phyloP scores from a whole-genome alignment of 2,329 filamentous ascomycete genomes.

The Aspergillus tubingensis region DNA sequence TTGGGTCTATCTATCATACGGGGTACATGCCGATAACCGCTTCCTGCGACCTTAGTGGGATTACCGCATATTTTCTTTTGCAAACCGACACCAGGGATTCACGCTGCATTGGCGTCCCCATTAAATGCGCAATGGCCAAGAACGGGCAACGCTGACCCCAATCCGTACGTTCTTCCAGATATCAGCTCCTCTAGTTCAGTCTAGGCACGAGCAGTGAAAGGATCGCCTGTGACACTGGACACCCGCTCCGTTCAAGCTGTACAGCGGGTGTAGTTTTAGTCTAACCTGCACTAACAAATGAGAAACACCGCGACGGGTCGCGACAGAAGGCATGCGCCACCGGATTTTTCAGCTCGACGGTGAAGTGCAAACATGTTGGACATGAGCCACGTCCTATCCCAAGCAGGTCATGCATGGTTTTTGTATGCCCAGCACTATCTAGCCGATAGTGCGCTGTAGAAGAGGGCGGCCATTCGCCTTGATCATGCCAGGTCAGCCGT shows the following conservation, averaged over 20 bases:
- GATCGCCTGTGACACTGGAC: neutral
- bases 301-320: neutral
- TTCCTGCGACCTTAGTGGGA: neutral
- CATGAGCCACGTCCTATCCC: neutral
- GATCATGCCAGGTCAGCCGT: neutral
- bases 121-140: neutral
- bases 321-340: neutral
- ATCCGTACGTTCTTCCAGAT: neutral
- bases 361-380: neutral
- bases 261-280: neutral
- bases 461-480: neutral
- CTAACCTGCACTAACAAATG: neutral
- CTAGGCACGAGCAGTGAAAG: neutral
- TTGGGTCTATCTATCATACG: neutral
- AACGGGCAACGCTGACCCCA: neutral
- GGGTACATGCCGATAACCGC: slow-evolving; percentile 1
- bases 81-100: slow-evolving; percentile 1
- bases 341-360: neutral
- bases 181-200: neutral
- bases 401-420: neutral
- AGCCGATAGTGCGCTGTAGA: neutral
- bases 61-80: slow-evolving; percentile 3
- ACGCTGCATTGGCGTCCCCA: slow-evolving; percentile 13
- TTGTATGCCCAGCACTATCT: neutral
- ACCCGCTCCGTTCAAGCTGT: neutral